Conservation (phyloP, 1,284 basidiomycete genomes). For the Fomes fomentarius region DNA sequence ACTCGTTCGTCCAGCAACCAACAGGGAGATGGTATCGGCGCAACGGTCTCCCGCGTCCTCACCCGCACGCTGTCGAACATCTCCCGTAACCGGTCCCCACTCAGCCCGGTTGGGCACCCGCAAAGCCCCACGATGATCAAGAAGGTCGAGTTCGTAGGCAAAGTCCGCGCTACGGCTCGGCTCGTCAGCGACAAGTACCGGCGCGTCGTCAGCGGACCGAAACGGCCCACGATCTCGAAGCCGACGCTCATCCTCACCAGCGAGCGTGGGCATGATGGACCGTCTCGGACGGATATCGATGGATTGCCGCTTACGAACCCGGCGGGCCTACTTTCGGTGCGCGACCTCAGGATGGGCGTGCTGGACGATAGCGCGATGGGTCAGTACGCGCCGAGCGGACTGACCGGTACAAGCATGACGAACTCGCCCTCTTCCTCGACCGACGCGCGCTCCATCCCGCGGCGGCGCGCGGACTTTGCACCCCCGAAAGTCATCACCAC, state of each 20-base stretch:
- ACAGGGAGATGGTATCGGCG: conserved; percentile 42
- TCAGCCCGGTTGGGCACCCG: conserved; percentile 22
- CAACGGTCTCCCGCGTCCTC: conserved; percentile 51
- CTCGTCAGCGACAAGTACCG: conserved; percentile 57
- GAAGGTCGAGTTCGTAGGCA: conserved; percentile 67
- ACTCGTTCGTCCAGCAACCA: conserved; percentile 8
- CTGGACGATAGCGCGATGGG: conserved; percentile 45
- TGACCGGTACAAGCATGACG: conserved; percentile 32
- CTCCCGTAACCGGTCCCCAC: conserved; percentile 8
- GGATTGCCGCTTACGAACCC: conserved; percentile 21
- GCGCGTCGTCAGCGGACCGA: conserved; percentile 49
- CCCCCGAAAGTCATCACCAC: conserved; percentile 40
- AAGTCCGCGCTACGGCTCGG: conserved; percentile 61
- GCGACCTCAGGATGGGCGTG: conserved; percentile 36
- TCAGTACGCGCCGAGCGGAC: conserved; percentile 44
- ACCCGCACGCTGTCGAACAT: conserved; percentile 38
- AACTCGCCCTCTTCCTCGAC: conserved; percentile 68
- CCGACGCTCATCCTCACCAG: conserved; percentile 33
- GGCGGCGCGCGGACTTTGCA: conserved; percentile 65
- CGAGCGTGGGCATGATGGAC: conserved; percentile 18
- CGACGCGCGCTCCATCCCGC: conserved; percentile 64
- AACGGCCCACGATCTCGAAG: conserved; percentile 32
- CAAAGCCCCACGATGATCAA: conserved; percentile 59
- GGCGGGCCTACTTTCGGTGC: conserved; percentile 7
- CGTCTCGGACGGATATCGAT: conserved; percentile 19